phyloP scores from a whole-genome alignment of 1,139 yeast species.

The Sugiyamaella japonica region DNA sequence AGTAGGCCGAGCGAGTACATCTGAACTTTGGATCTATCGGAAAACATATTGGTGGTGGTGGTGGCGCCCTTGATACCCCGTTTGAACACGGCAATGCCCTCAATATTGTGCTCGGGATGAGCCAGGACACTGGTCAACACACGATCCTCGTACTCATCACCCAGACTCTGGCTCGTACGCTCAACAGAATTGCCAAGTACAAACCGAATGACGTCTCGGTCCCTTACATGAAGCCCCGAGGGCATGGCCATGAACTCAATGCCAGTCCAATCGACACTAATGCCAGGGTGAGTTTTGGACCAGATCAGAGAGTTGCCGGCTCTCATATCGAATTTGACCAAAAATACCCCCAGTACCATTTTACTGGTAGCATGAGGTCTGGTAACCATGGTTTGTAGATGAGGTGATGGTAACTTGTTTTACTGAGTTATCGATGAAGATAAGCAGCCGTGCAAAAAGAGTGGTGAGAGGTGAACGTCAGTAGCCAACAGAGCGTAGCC shows the following conservation, averaged over 20 bases:
- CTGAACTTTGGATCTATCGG: conserved; percentile 27
- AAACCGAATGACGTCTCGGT: conserved; percentile 56
- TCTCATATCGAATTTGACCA: conserved; percentile 63
- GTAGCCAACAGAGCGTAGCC: background rate
- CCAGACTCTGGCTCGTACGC: conserved; percentile 26
- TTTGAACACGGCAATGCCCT: conserved; percentile 53
- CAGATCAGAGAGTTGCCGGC: conserved; percentile 63
- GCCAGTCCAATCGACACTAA: conserved; percentile 25
- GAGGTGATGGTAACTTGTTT: background rate
- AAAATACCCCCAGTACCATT: conserved; percentile 47
- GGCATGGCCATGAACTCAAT: conserved; percentile 78
- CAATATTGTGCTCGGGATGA: conserved; percentile 25
- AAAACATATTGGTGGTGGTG: background rate
- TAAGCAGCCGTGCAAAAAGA: conserved; percentile 18
- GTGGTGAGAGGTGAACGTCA: conserved; percentile 43
- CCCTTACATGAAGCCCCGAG: conserved; percentile 73
- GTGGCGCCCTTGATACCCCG: conserved; percentile 33
- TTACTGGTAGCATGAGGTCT: background rate
- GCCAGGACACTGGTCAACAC: background rate
- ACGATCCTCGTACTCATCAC: background rate
- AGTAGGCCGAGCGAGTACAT: conserved; percentile 40
- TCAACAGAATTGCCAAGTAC: conserved; percentile 37
- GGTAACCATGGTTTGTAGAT: background rate
- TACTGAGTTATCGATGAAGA: background rate
- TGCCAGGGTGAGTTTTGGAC: conserved; percentile 41